Evolutionary conservation across 345 rosid species (phyloP).

Genomic region (Leavenworthia alabamica): DNA sequence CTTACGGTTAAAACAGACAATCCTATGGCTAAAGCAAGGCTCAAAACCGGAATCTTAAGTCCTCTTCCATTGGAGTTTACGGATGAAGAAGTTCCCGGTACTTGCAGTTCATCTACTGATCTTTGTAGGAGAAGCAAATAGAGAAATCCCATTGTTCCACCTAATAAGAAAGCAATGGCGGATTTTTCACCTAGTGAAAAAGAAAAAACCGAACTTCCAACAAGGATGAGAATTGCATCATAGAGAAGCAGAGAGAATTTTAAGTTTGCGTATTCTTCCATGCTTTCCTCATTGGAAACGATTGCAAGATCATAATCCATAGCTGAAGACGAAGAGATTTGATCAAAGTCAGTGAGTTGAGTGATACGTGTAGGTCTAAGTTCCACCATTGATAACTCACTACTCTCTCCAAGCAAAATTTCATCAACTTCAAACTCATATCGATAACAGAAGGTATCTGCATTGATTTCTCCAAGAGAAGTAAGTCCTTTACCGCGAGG

Average conservation of each 20-base stretch:
- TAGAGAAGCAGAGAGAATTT: constrained; percentile 59
- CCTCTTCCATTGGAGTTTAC: constrained; percentile 27
- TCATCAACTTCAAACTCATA: constrained; percentile 64
- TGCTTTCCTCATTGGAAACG: constrained; percentile 60
- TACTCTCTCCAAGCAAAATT: constrained; percentile 64
- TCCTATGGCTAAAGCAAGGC: constrained; percentile 45
- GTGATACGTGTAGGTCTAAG: constrained; percentile 45
- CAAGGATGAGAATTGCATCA: constrained; percentile 37
- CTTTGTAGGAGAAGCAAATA: constrained; percentile 64
- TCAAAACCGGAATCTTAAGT: constrained; percentile 41
- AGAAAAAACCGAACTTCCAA: constrained; percentile 41
- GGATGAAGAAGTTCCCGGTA: constrained; percentile 34
- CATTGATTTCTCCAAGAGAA: constrained; percentile 25
- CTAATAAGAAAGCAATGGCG: constrained; percentile 58
- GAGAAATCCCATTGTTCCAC: constrained; percentile 64
- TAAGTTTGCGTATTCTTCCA: constrained; percentile 76
- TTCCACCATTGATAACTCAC: constrained; percentile 62
- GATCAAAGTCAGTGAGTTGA: constrained; percentile 34
- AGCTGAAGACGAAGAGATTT: constrained; percentile 26
- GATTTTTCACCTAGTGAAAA: constrained; percentile 41
- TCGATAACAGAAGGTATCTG: constrained; percentile 23
- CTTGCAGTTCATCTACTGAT: constrained; percentile 62
- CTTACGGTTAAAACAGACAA: constrained; percentile 36
- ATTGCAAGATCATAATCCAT: background rate
- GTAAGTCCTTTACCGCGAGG: constrained; percentile 17